These are phyloP conservation scores for Recurvomyces mirabilis DNA, from an alignment of 495 filamentous ascomycete species.

Conservation along the genomic window DNA sequence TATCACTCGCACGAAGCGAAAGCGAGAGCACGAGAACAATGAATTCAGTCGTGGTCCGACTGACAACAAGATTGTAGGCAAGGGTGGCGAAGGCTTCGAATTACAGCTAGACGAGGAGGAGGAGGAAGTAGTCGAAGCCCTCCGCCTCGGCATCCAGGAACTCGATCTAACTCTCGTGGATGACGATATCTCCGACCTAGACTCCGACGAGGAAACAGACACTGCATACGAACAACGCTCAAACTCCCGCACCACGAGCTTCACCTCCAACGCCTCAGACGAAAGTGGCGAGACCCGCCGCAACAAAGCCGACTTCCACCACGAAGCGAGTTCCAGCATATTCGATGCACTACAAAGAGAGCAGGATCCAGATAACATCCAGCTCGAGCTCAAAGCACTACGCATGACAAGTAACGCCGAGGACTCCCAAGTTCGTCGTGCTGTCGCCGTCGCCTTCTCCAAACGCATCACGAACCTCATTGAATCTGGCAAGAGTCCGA, in stretches of 20 bases:
- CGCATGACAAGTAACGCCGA: slow-evolving; percentile 82
- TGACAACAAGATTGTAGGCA: slow-evolving; percentile 47
- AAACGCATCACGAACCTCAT: slow-evolving; percentile 66
- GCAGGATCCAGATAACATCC: slow-evolving; percentile 71
- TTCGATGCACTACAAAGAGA: slow-evolving; percentile 66
- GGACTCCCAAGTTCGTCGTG: slow-evolving; percentile 73
- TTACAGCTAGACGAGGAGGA: slow-evolving; percentile 37
- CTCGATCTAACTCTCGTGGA: slow-evolving; percentile 52
- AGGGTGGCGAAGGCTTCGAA: slow-evolving; percentile 44
- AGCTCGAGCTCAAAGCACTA: slow-evolving; percentile 80
- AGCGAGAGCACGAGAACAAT: slow-evolving; percentile 31
- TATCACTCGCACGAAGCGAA: slow-evolving; percentile 45
- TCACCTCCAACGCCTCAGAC: slow-evolving; percentile 46
- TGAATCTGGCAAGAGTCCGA: slow-evolving; percentile 39
- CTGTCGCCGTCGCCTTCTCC: slow-evolving; percentile 74
- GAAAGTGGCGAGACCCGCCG: slow-evolving; percentile 36
- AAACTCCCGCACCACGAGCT: slow-evolving; percentile 34
- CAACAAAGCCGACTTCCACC: slow-evolving; percentile 61
- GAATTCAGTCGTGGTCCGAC: slow-evolving; percentile 33
- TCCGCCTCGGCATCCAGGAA: slow-evolving; percentile 49
- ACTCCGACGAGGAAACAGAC: slow-evolving; percentile 34
- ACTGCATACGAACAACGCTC: background rate
- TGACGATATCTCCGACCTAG: slow-evolving; percentile 68
- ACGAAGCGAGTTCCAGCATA: slow-evolving; percentile 74
- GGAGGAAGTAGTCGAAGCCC: slow-evolving; percentile 31